Percentiles rank a stretch among this genome's conserved stretches.
Evolutionary conservation across 2,329 filamentous ascomycete species (phyloP).

Genomic region (Penicillium sp.): DNA sequence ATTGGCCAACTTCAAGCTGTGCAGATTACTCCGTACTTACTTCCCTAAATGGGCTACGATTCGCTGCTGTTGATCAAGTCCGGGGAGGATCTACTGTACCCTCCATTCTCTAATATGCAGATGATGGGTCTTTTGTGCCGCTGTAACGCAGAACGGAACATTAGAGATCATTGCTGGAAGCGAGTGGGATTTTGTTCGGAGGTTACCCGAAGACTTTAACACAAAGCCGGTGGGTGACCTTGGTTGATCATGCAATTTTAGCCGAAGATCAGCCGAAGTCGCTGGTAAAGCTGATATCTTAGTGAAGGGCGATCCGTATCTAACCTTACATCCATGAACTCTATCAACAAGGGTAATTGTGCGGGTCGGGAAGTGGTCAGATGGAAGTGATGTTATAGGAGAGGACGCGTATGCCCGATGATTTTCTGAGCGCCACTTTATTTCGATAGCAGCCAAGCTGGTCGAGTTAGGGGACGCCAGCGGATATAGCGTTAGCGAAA

Average conservation of each 20-base stretch:
- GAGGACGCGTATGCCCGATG: background rate
- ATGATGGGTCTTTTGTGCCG: no score
- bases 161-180: background rate
- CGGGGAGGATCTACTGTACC: background rate
- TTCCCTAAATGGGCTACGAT: background rate
- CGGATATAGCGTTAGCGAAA: background rate
- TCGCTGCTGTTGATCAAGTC: background rate
- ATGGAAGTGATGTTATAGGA: background rate
- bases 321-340: background rate
- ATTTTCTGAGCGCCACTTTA: background rate
- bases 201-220: background rate
- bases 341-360: background rate
- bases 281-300: no score
- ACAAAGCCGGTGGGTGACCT: background rate
- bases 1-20: constrained; percentile 25
- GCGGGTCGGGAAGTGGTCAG: background rate
- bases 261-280: background rate
- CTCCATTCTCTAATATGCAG: background rate
- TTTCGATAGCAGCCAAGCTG: background rate
- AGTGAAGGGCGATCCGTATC: background rate
- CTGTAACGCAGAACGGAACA: background rate
- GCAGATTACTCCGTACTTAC: constrained; percentile 7
- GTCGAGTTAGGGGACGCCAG: no score
- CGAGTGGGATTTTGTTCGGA: background rate
- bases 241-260: background rate